Base-by-base conservation (phyloP, 1,139 yeast genomes). In the Kodamaea sp. region DNA sequence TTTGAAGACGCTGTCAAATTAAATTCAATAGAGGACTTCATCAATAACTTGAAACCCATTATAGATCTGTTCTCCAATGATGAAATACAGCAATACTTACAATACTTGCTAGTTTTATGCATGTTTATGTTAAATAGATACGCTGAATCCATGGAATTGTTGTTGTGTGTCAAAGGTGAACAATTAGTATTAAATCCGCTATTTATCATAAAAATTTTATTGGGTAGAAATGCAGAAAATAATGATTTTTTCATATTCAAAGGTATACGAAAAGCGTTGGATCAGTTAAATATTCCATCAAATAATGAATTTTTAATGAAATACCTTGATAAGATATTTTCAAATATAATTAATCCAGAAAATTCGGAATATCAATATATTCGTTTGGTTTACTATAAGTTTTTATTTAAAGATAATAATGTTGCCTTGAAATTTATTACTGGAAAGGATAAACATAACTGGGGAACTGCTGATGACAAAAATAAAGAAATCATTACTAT, bases 141-240 rank as follows among this genome's bases (percentile, higher is more conserved):
- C 30, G 46, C 42, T 2, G 37, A 37, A 3, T 26, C 48, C 11
- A 34, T 47, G 26, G 37, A 44, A 31, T 48, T 45, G 30, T 34
- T 48, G 8, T 39, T 42, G 5, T 40, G 51, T 24, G 40, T 47
- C 22, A 46, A 41, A 32, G 36, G 41, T 10, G 53, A 52, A 4
- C 38, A 39, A 4, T 41, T 53, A 7, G 24, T 49, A 7, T 34
- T 55, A 4, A 44, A 48, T 29, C 58, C 62, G 1, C 31, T 38
- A 6, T 43, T 56, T 23, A 41, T 55, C 3, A 32, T 54, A 8
- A 38, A 40, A 20, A 10, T 52, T 4, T 26, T 48, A 5, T 32
- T 39, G 7, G 42, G 36, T 2, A 31, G 15, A 6, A 26, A 9
- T 7, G 33, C 31, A 36, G 32, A 40, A 8, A 24, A 26, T 20